Evolutionary conservation across 257 asterid species (phyloP), one percentile per base, ranked within the genome.

Genomic region (Scutellaria minor): DNA sequence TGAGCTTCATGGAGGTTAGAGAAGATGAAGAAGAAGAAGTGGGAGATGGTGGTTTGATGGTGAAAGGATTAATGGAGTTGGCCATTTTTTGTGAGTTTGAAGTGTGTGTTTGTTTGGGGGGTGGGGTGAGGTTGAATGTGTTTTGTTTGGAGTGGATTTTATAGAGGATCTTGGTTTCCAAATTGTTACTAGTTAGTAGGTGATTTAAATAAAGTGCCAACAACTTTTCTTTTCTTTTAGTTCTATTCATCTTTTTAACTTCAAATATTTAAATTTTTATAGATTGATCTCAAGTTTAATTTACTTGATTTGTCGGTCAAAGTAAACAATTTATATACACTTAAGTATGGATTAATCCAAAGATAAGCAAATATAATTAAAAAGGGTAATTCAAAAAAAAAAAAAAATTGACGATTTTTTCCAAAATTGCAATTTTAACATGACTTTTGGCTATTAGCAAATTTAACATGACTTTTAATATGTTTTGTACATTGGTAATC

Each of bases 121-220:
- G 15, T 8, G 9, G 51, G 11, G 48, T 1, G 61, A 64, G 69
- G 31, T 52, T 12, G 65, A 71, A 54, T 72, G 84, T 75, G 74
- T 61, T 70, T 57, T 68, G 75, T 79, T 31, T 64, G 68, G 74
- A 31, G 70, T 70, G 71, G 87, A n/a, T 74, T 85, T 69, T 85
- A 89, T 86, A 89, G 86, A 80, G 88, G 88, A 74, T 74, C 64
- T 80, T 82, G 83, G 72, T 72, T 82, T 78, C 93, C 88, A 87
- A 73, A 81, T 24, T 80, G 77, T 80, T 82, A 78, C 82, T 68
- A 58, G 74, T 66, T 78, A 87, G 82, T 80, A 77, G 91, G 85
- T 79, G 86, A 83, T 71, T 86, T 85, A 56, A 83, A 85, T 86
- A 71, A 83, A 85, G 93, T 78, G 80, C 79, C 77, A 85, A 87